Evolutionary conservation across 768 basidiomycete genomes (phyloP), one percentile per base, ranked within the genome.

Genomic region (Atractiella rhizophila): DNA sequence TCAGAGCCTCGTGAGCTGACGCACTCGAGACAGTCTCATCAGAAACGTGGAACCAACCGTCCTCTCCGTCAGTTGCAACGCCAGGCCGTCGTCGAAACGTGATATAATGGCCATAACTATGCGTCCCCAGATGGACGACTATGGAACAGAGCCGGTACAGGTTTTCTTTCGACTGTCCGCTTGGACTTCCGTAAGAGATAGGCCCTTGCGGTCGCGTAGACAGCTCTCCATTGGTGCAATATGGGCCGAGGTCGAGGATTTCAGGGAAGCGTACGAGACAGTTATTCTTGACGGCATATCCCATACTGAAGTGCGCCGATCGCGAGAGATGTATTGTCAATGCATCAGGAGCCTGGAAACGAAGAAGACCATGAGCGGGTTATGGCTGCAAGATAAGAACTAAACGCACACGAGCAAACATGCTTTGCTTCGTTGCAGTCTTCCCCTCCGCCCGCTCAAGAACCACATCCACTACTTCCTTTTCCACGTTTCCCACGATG

Each of bases 61-160:
- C 15, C 24, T 39, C 35, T 16, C 40, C 7, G 41, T 20, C 20
- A 19, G 21, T 7, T 7, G 40, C n/a, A 4, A 20, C 33, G 7
- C 12, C 33, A 1, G 85, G 85, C 58, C 76, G 79, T 35, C 86
- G 66, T 13, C 91, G 68, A 56, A 73, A 88, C 50, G 78, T 82
- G 48, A 96, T 70, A 56, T 88, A 98, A 56, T 98, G 88, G 5
- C 88, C 88, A 54, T 78, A 86, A 4, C 75, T 75, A 54, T 91
- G 85, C 40, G 74, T 71, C 37, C 88, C 88, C 54, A 74, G 88
- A 58, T 96, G 88, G 51, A 82, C 82, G 13, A 96, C 83, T 24
- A 79, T 72, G 9, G 80, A 73, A 2, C 72, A 60, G 27, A 96
- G 68, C 34, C 83, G 70, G 58, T 96, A 96, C 27, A 86, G 62